phyloP scores from a whole-genome alignment of 1,284 basidiomycete genomes.

The Athelia psychrophila region DNA sequence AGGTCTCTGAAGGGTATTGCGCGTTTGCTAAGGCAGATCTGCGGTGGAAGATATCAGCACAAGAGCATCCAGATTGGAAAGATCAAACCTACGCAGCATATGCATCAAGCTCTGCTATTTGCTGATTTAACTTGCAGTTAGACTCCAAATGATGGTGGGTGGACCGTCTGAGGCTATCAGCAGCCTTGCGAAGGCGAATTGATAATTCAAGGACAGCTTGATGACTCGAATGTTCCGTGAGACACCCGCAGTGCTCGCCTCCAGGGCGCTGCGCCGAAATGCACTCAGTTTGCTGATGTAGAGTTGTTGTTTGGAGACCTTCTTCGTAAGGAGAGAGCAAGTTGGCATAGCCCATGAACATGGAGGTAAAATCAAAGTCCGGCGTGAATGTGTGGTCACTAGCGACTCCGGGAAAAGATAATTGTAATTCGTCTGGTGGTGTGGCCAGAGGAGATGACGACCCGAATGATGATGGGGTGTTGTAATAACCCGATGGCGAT shows the following conservation, averaged over 20 bases:
- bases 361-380: slow-evolving; percentile 34
- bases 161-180: slow-evolving; percentile 50
- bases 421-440: slow-evolving; percentile 37
- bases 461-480: neutral
- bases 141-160: slow-evolving; percentile 44
- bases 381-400: slow-evolving; percentile 21
- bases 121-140: slow-evolving; percentile 49
- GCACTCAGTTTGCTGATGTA: too few relatives aligned
- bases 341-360: slow-evolving; percentile 37
- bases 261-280: slow-evolving; percentile 1
- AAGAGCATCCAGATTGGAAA: neutral
- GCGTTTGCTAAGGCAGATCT: slow-evolving; percentile 38
- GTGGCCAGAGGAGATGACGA: slow-evolving; percentile 30
- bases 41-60: neutral
- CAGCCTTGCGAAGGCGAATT: slow-evolving; percentile 54
- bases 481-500: too few relatives aligned
- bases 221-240: slow-evolving; percentile 50
- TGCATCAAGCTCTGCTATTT: slow-evolving; percentile 52
- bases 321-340: slow-evolving; percentile 22
- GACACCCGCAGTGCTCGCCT: slow-evolving; percentile 54
- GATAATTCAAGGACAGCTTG: slow-evolving; percentile 60
- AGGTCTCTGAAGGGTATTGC: too few relatives aligned
- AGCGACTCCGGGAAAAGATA: slow-evolving; percentile 24
- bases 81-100: slow-evolving; percentile 48
- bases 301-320: slow-evolving; percentile 14